These are phyloP conservation scores for Coniochaeta pulveracea DNA, from an alignment of 2,329 filamentous ascomycete species.

Conservation along the genomic window DNA sequence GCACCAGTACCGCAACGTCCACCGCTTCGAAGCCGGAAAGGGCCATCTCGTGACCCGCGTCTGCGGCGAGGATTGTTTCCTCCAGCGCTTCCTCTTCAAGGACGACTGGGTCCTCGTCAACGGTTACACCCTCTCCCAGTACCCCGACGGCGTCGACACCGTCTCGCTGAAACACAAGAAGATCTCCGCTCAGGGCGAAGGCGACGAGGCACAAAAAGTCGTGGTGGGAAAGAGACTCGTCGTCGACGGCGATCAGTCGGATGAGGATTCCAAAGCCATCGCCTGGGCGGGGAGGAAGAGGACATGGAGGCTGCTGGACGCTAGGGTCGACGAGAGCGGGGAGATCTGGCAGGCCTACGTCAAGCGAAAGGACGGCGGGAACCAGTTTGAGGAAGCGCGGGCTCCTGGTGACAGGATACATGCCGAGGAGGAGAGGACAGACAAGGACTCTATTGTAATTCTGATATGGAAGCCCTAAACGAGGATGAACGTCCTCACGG, in stretches of 20 bases:
- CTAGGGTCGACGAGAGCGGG: constrained; percentile 20
- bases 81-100: constrained; percentile 32
- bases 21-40: constrained; percentile 25
- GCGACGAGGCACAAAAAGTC: constrained; percentile 5
- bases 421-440: constrained; percentile 14
- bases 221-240: constrained; percentile 18
- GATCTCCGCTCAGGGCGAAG: constrained; percentile 5
- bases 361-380: constrained; percentile 15
- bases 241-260: constrained; percentile 15
- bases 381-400: constrained; percentile 9
- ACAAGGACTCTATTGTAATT: constrained; percentile 27
- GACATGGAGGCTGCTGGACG: constrained; percentile 30
- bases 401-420: constrained; percentile 11
- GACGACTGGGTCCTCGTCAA: constrained; percentile 37
- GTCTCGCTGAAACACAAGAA: constrained; percentile 6
- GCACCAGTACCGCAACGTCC: constrained; percentile 25
- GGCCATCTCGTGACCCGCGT: constrained; percentile 28
- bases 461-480: constrained; percentile 24
- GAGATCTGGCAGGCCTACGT: constrained; percentile 36
- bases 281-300: constrained; percentile 23
- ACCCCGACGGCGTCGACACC: constrained; percentile 23
- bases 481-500: too few species aligned
- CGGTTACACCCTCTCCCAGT: constrained; percentile 31
- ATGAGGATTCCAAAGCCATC: constrained; percentile 18
- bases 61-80: constrained; percentile 33